phyloP scores from a whole-genome alignment of 1,284 basidiomycete species.

The Leccinum griseonigrum region DNA sequence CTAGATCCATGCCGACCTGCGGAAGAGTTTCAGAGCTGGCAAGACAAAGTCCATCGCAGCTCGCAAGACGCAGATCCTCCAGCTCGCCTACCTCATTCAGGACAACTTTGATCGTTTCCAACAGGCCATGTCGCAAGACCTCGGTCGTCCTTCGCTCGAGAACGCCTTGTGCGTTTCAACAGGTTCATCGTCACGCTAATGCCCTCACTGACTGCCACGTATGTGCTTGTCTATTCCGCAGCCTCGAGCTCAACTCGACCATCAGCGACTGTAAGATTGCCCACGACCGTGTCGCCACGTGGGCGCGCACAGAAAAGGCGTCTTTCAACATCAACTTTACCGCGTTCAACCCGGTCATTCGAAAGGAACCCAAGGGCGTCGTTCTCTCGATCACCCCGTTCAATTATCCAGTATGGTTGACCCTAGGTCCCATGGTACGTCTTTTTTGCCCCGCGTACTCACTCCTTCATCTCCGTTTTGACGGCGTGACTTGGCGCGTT shows the following conservation, averaged over 20 bases:
- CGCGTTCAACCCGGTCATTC: constrained; percentile 59
- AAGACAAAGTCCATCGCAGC: constrained; percentile 58
- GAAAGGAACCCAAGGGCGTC: constrained; percentile 78
- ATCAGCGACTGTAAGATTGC: constrained; percentile 62
- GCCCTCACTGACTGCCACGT: not conserved
- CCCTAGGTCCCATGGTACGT: constrained; percentile 54
- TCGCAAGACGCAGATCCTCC: constrained; percentile 65
- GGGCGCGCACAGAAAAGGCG: constrained; percentile 69
- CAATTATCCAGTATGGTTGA: constrained; percentile 58
- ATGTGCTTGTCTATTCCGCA: not conserved
- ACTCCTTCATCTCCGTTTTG: not conserved
- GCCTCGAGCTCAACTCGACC: constrained; percentile 54
- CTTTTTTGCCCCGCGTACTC: not conserved
- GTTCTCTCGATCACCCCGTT: constrained; percentile 67
- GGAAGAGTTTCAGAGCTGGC: constrained; percentile 52
- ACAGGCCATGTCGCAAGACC: constrained; percentile 52
- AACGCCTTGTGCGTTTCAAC: constrained; percentile 47
- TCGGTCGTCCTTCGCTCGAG: constrained; percentile 58
- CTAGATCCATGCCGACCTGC: constrained; percentile 54
- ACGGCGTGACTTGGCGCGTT: not conserved
- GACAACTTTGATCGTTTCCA: constrained; percentile 61
- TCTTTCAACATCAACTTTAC: constrained; percentile 54
- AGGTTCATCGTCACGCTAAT: not conserved
- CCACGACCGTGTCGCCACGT: constrained; percentile 69
- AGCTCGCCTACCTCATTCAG: constrained; percentile 63